A percentile compares a stretch with the other conserved stretches of the same genome.
phyloP scores from a whole-genome alignment of 768 basidiomycete genomes.

The Imleria badia region DNA sequence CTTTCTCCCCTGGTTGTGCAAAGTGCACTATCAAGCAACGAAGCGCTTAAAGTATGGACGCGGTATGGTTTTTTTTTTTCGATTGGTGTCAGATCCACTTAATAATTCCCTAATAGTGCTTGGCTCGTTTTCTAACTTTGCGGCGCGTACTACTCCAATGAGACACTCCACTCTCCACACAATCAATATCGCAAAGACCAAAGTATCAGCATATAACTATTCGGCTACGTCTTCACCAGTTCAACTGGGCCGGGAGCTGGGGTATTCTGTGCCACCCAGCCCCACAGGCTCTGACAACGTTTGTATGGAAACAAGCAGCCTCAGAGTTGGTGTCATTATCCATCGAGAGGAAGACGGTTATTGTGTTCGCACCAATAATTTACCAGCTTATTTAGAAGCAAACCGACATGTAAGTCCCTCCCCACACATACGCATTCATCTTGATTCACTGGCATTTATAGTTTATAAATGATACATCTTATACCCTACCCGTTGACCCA shows the following conservation, averaged over 20 bases:
- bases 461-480: slow-evolving; percentile 55
- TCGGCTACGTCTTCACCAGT: slow-evolving; percentile 17
- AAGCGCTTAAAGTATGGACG: slow-evolving; percentile 59
- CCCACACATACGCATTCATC: background rate
- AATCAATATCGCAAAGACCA: slow-evolving; percentile 18
- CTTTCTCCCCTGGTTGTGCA: slow-evolving; percentile 91
- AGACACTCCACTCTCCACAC: slow-evolving; percentile 57
- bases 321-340: slow-evolving; percentile 65
- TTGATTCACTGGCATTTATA: slow-evolving; percentile 15
- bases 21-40: slow-evolving; percentile 70
- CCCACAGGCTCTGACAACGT: slow-evolving; percentile 42
- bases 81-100: background rate
- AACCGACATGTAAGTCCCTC: slow-evolving; percentile 65
- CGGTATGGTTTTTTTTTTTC: slow-evolving; percentile 36
- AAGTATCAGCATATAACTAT: background rate
- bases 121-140: slow-evolving; percentile 41
- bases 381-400: slow-evolving; percentile 74
- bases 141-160: slow-evolving; percentile 42
- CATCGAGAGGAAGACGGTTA: slow-evolving; percentile 54
- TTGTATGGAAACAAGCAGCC: slow-evolving; percentile 38
- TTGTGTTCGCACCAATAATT: slow-evolving; percentile 72
- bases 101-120: slow-evolving; percentile 37
- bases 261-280: slow-evolving; percentile 45
- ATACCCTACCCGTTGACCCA: slow-evolving; percentile 56
- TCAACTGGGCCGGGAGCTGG: slow-evolving; percentile 30